phyloP scores from a whole-genome alignment of 306 rosid species.

The Cercis canadensis region DNA sequence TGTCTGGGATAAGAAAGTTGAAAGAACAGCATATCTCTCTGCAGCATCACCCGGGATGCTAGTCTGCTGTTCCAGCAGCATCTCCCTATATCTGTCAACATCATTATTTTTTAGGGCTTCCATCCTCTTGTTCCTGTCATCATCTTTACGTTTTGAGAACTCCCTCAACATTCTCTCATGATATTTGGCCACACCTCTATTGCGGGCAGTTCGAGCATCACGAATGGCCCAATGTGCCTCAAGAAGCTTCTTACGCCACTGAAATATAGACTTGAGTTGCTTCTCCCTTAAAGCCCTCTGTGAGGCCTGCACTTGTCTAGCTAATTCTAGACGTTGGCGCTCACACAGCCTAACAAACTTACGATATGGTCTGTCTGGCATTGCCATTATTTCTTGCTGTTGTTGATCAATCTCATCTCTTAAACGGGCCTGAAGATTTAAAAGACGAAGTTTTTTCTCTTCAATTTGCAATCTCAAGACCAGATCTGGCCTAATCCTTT shows the following conservation, averaged over 20 bases:
- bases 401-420: conserved; percentile 97
- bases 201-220: conserved; percentile 96
- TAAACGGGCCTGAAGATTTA: conserved; percentile 86
- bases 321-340: conserved; percentile 92
- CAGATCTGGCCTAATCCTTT: conserved; percentile 95
- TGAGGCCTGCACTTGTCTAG: conserved; percentile 92
- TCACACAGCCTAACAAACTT: conserved; percentile 94
- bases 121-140: conserved; percentile 90
- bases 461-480: conserved; percentile 91
- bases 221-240: conserved; percentile 97
- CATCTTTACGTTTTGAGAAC: conserved; percentile 93
- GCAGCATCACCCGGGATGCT: conserved; percentile 91
- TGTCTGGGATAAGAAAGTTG: conserved; percentile 91
- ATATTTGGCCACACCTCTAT: conserved; percentile 97
- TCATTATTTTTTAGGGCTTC: conserved; percentile 98
- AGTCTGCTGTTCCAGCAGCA: conserved; percentile 95
- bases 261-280: conserved; percentile 91
- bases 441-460: conserved; percentile 90
- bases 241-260: conserved; percentile 97
- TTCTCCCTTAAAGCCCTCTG: conserved; percentile 88
- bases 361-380: conserved; percentile 96
- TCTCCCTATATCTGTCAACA: conserved; percentile 96
- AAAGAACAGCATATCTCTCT: conserved; percentile 94
- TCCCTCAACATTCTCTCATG: conserved; percentile 95
- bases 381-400: conserved; percentile 98